phyloP scores from a whole-genome alignment of 805 yeast species.

The Sporopachydermia quercuum region DNA sequence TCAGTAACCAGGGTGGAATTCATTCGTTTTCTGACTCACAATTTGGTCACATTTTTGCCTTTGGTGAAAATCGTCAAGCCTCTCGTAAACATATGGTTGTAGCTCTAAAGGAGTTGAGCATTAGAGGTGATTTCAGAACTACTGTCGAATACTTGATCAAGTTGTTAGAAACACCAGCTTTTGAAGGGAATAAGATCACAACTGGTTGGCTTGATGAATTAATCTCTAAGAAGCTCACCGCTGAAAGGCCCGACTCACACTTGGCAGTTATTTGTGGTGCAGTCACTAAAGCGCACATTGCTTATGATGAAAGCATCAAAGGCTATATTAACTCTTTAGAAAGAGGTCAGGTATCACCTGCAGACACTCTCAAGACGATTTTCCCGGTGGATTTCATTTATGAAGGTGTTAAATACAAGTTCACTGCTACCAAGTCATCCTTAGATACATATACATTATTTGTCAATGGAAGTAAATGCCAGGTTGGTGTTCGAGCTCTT shows the following conservation, averaged over 20 bases:
- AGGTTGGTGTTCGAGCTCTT: slow-evolving; percentile 74
- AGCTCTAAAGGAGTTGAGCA: slow-evolving; percentile 88
- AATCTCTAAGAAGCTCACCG: slow-evolving; percentile 83
- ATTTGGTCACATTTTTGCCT: slow-evolving; percentile 97
- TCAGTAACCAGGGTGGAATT: slow-evolving; percentile 89
- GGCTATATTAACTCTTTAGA: slow-evolving; percentile 69
- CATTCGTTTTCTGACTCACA: slow-evolving; percentile 98
- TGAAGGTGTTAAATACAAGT: slow-evolving; percentile 84
- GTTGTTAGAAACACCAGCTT: slow-evolving; percentile 89
- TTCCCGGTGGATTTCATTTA: slow-evolving; percentile 91
- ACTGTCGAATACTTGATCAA: slow-evolving; percentile 95
- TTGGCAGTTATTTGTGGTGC: slow-evolving; percentile 96
- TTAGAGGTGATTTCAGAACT: slow-evolving; percentile 97
- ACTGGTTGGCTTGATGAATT: slow-evolving; percentile 99
- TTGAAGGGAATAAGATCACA: slow-evolving; percentile 90
- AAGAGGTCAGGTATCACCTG: slow-evolving; percentile 90
- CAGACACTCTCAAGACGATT: slow-evolving; percentile 67
- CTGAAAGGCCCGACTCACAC: slow-evolving; percentile 89
- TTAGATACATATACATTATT: slow-evolving; percentile 74
- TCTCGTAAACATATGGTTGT: slow-evolving; percentile 98
- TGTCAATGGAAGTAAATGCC: slow-evolving; percentile 83
- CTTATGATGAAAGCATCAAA: slow-evolving; percentile 50
- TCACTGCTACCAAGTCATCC: slow-evolving; percentile 90
- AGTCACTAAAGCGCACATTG: slow-evolving; percentile 83
- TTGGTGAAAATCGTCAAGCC: slow-evolving; percentile 96